Conservation (phyloP, 129 eudicot genomes). For the Silybum marianum region DNA sequence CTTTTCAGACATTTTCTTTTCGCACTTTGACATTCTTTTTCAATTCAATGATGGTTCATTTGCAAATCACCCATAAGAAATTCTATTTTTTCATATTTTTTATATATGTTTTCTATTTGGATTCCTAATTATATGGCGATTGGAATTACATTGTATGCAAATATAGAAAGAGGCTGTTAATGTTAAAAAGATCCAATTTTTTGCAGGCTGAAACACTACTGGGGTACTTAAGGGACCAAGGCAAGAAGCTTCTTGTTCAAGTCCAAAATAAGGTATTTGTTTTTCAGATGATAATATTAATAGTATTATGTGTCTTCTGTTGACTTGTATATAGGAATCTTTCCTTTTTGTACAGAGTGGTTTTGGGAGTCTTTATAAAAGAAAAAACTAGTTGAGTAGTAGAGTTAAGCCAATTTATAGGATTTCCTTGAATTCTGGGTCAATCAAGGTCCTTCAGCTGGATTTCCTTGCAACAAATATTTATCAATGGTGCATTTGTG, state of each 20-base stretch:
- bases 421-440: no score
- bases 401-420: no score
- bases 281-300: background rate
- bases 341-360: slow-evolving; percentile 64
- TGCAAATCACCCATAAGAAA: no score
- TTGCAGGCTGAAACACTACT: slow-evolving; percentile 86
- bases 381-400: slow-evolving; percentile 15
- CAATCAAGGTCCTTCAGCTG: no score
- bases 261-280: slow-evolving; percentile 48
- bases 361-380: slow-evolving; percentile 36
- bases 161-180: background rate
- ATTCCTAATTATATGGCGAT: no score
- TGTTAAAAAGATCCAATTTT: background rate
- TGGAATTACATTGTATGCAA: no score
- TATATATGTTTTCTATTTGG: no score
- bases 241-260: slow-evolving; percentile 78
- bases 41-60: background rate
- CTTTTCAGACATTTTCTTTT: background rate
- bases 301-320: slow-evolving; percentile 30
- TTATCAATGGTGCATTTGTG: background rate
- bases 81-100: no score
- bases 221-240: slow-evolving; percentile 80
- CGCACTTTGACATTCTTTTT: no score
- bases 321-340: slow-evolving; percentile 51
- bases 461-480: background rate